Conservation (phyloP, 192 early-diverging fungal species). For the Coemansia pectinata region DNA sequence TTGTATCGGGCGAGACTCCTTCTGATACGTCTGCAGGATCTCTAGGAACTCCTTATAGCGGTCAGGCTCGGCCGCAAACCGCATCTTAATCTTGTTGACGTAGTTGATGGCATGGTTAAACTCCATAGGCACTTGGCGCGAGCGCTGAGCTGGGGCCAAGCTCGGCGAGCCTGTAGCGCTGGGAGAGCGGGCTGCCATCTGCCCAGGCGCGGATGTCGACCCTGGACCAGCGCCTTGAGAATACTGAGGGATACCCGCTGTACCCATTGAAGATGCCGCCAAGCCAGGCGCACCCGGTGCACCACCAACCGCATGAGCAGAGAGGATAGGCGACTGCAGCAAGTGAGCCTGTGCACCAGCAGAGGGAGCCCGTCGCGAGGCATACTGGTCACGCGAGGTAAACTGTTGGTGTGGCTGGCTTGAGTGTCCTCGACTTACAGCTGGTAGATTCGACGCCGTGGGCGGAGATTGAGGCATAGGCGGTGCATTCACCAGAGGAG, state of each 20-base stretch:
- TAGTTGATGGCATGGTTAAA: constrained; percentile 99
- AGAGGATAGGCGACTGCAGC: constrained; percentile 21
- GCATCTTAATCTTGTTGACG: constrained; percentile 99
- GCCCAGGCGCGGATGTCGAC: constrained; percentile 4
- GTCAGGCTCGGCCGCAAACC: constrained; percentile 90
- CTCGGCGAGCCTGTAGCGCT: constrained; percentile 32
- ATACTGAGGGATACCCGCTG: background rate
- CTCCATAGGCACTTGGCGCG: constrained; percentile 79
- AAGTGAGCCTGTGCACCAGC: constrained; percentile 15
- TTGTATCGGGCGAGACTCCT: constrained; percentile 92
- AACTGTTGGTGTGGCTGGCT: constrained; percentile 33
- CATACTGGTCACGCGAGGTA: constrained; percentile 26
- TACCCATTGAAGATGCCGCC: background rate
- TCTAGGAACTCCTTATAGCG: constrained; percentile 98
- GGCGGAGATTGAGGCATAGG: constrained; percentile 21
- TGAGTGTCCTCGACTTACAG: constrained; percentile 1
- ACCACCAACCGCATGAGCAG: constrained; percentile 12
- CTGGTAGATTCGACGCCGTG: background rate
- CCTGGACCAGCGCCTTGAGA: background rate
- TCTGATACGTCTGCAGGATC: constrained; percentile 97
- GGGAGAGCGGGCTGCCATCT: constrained; percentile 26
- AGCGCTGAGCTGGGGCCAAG: constrained; percentile 25
- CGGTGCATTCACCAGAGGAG: background rate
- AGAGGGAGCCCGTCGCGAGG: constrained; percentile 17
- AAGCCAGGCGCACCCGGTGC: constrained; percentile 8